These are phyloP conservation scores for Triticum urartu DNA, from an alignment of 176 grass and related monocot genomes.

Conservation along the genomic window DNA sequence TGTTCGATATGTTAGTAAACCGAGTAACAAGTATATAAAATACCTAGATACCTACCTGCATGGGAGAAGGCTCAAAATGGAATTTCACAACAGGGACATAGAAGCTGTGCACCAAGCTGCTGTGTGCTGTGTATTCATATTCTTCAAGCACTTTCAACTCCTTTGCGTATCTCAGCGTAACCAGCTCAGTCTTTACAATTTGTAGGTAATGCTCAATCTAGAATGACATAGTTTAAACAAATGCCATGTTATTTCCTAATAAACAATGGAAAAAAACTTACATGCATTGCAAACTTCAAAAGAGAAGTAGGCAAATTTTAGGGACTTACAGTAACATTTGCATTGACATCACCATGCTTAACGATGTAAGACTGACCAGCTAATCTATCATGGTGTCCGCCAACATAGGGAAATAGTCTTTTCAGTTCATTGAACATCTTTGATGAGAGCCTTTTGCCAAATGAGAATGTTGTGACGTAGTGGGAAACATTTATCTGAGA, in stretches of 20 bases:
- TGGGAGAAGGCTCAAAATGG: slow-evolving; percentile 94
- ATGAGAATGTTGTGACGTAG: slow-evolving; percentile 81
- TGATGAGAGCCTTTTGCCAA: slow-evolving; percentile 70
- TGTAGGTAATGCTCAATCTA: slow-evolving; percentile 99
- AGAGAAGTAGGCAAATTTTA: background rate
- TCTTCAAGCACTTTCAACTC: slow-evolving; percentile 87
- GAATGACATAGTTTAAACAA: slow-evolving; percentile 31
- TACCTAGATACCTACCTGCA: slow-evolving; percentile 61
- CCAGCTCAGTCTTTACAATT: slow-evolving; percentile 86
- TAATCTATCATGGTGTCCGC: slow-evolving; percentile 72
- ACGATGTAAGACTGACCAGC: slow-evolving; percentile 74
- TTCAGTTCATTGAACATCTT: slow-evolving; percentile 69
- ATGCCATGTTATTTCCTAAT: slow-evolving; percentile 6
- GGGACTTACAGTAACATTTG: slow-evolving; percentile 84
- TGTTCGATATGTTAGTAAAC: background rate
- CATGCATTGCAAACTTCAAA: background rate
- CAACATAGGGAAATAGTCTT: slow-evolving; percentile 77
- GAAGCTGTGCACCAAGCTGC: slow-evolving; percentile 91
- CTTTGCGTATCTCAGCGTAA: slow-evolving; percentile 50
- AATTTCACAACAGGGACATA: slow-evolving; percentile 93
- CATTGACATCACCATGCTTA: slow-evolving; percentile 58
- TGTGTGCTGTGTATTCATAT: slow-evolving; percentile 98
- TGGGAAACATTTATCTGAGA: slow-evolving; percentile 98
- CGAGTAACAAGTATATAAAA: background rate
- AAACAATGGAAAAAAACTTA: slow-evolving; percentile 21